A percentile compares a stretch with the other conserved stretches of the same genome.
phyloP scores from a whole-genome alignment of 163 green algal species.

The Coccomyxa subellipsoidea region DNA sequence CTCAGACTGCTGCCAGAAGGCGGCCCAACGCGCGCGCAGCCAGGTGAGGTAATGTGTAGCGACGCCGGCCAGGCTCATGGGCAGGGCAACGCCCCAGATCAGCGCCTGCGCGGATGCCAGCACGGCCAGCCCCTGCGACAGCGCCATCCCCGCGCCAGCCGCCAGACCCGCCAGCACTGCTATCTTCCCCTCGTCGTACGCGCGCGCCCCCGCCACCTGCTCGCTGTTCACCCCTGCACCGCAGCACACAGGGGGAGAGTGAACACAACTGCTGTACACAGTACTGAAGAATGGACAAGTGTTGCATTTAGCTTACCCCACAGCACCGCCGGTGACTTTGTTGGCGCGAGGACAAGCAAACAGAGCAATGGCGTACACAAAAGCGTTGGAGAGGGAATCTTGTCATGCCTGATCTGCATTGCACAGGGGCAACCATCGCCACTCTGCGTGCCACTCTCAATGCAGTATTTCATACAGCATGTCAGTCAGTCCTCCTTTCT shows the following conservation, averaged over 20 bases:
- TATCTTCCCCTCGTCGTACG: neutral
- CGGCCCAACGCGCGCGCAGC: neutral
- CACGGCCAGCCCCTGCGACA: neutral
- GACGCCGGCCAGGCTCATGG: neutral
- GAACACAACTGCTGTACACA: neutral
- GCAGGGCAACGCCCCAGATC: conserved; percentile 6
- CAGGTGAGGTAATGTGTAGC: neutral
- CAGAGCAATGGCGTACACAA: no score
- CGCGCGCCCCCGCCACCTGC: neutral
- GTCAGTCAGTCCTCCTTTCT: neutral
- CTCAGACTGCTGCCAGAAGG: conserved; percentile 6
- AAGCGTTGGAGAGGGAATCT: no score
- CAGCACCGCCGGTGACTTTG: no score
- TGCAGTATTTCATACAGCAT: neutral
- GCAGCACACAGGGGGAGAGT: neutral
- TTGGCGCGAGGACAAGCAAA: no score
- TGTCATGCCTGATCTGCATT: no score
- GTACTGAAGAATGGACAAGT: neutral
- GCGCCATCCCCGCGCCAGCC: neutral
- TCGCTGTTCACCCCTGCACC: neutral
- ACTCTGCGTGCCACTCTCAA: neutral
- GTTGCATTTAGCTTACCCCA: no score
- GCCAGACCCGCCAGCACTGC: conserved; percentile 3
- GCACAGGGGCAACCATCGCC: no score
- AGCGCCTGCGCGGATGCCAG: neutral